Base-by-base conservation (phyloP, 352 stramenopile genomes). In the Globisporangium echinulatum region DNA sequence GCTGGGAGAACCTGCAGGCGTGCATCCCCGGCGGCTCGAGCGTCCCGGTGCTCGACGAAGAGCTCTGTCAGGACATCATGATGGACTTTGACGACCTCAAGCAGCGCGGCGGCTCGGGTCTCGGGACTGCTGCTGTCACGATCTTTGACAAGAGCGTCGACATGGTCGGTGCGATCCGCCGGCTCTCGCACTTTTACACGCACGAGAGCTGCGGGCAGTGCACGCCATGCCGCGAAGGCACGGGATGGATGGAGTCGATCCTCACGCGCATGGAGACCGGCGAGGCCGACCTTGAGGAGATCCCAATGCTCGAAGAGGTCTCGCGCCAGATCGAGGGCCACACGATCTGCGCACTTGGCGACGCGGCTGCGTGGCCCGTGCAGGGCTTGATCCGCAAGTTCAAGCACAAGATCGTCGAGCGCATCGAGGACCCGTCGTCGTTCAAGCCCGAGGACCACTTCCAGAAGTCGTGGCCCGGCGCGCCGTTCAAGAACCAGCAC, bases 31-130 rank as follows among this genome's bases (percentile, higher is more conserved):
- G 97, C 62, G 90, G 97, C 46, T 98, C 95, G 15, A 99, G 95
- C 19, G 96, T 99, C 10, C 96, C 96, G 13, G 96, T 98, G 42
- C 72, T 99, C 39, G 96, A 98, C 72, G 96, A 92, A 71, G 82
- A 90, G 62, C 64, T 90, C 56, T 94, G 83, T 70, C 82, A 99
- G 67, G 96, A 99, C 68, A 98, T 98, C 52, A 88, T 99, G 65
- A 99, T 99, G 97, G 97, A 99, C 75, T 99, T 99, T 75, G 97
- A 99, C 81, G 97, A 99, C 71, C 84, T 99, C 52, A 97, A 98
- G 69, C 82, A 92, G 70, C 90, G 88, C 40, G 82, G 84, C 70
- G 95, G 96, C 59, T 98, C 92, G 44, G 97, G 95, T 71, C 80
- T 99, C 25, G 97, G 97, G 56, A 99, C 97, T 48, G 97, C 97